These are phyloP conservation scores for Sugiyamaella grinbergsii DNA, from an alignment of 1,139 yeast genomes.

Conservation along the genomic window DNA sequence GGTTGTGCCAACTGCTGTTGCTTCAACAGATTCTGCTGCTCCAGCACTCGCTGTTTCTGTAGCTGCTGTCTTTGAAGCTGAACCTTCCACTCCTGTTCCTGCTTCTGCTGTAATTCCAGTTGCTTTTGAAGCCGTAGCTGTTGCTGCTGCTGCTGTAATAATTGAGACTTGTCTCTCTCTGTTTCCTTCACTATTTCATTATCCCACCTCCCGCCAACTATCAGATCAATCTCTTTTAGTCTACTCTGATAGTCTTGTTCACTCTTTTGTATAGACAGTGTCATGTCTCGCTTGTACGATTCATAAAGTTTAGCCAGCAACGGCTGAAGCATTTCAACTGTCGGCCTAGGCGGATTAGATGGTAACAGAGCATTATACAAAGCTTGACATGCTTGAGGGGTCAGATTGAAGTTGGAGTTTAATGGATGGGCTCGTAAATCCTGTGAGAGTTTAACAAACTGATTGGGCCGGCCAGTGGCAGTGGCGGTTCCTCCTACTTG, in stretches of 20 bases:
- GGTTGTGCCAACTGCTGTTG: no score
- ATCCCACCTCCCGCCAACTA: conserved; percentile 45
- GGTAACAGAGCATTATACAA: conserved; percentile 36
- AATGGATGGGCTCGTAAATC: conserved; percentile 37
- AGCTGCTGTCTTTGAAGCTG: conserved; percentile 31
- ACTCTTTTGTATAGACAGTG: conserved; percentile 38
- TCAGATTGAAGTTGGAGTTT: conserved; percentile 32
- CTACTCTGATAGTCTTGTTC: conserved; percentile 40
- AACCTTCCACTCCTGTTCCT: conserved; percentile 30
- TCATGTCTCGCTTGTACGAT: conserved; percentile 36
- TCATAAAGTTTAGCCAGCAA: conserved; percentile 37
- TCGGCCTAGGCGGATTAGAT: conserved; percentile 33
- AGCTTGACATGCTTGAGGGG: conserved; percentile 37
- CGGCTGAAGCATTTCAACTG: conserved; percentile 35
- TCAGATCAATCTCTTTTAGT: conserved; percentile 41
- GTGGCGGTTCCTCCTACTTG: conserved; percentile 5
- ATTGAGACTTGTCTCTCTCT: conserved; percentile 28
- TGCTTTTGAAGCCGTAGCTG: conserved; percentile 31
- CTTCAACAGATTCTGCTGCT: conserved; percentile 2
- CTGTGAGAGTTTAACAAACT: conserved; percentile 32
- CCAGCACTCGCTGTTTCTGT: conserved; percentile 29
- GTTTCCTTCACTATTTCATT: conserved; percentile 34
- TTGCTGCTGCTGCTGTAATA: conserved; percentile 29
- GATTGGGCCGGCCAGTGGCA: conserved; percentile 17
- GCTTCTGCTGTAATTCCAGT: conserved; percentile 33